Conservation (phyloP, 805 yeast species). For the Komagataella pastoris region DNA sequence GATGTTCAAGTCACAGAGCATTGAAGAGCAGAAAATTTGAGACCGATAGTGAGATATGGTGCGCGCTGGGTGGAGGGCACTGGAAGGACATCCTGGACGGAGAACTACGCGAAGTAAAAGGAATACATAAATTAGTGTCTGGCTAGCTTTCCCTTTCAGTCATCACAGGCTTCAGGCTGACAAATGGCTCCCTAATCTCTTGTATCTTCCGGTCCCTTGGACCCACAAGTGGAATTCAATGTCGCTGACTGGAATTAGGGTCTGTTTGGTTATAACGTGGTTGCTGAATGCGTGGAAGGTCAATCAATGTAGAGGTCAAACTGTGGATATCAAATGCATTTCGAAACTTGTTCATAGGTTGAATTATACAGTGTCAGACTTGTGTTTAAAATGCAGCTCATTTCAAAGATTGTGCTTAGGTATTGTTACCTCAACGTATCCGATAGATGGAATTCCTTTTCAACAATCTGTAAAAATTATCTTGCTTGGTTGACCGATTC, state of each 20-base stretch:
- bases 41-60: background rate
- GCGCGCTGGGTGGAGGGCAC: background rate
- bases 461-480: background rate
- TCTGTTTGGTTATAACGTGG: background rate
- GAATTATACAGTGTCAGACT: background rate
- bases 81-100: background rate
- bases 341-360: background rate
- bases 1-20: conserved; percentile 58
- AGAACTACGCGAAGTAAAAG: background rate
- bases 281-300: background rate
- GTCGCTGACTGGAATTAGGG: background rate
- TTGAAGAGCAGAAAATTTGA: conserved; percentile 6
- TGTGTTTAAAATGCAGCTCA: background rate
- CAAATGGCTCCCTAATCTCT: background rate
- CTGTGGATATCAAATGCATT: background rate
- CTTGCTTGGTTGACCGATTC: background rate
- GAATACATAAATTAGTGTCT: background rate
- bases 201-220: background rate
- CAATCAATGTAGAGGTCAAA: background rate
- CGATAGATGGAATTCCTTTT: background rate
- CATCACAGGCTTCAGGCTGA: background rate
- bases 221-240: background rate
- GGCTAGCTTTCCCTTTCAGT: background rate
- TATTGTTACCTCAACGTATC: background rate
- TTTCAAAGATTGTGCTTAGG: background rate